Evolutionary conservation across 2,329 filamentous ascomycete genomes (phyloP).

Genomic region (Graphium sp.): DNA sequence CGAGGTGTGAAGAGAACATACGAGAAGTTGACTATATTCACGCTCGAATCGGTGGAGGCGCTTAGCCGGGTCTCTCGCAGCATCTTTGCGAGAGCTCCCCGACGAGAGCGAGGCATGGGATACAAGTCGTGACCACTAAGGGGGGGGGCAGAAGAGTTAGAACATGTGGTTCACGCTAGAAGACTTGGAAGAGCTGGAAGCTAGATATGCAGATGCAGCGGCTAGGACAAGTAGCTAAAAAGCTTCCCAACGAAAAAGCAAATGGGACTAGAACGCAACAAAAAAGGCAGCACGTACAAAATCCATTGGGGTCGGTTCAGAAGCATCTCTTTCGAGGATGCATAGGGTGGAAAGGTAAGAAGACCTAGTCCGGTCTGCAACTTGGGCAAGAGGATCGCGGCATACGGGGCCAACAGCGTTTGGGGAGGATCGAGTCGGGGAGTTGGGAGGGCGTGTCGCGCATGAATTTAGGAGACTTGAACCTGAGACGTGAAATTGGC

Average conservation of each 20-base stretch:
- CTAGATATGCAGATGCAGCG: slow-evolving; percentile 8
- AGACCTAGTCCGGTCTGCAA: too few relatives aligned
- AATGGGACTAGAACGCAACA: background rate
- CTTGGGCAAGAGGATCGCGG: too few relatives aligned
- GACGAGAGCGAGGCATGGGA: slow-evolving; percentile 42
- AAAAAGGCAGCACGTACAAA: background rate
- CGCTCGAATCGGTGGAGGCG: slow-evolving; percentile 51
- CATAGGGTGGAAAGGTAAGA: too few relatives aligned
- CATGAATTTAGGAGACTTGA: too few relatives aligned
- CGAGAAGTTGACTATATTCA: slow-evolving; percentile 45
- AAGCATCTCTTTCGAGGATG: too few relatives aligned
- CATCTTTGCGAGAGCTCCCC: slow-evolving; percentile 37
- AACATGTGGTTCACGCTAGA: slow-evolving; percentile 3
- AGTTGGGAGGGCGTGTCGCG: too few relatives aligned
- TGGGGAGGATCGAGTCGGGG: too few relatives aligned
- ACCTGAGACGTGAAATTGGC: too few relatives aligned
- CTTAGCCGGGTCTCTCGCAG: slow-evolving; percentile 44
- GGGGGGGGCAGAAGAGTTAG: background rate
- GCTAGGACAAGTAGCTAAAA: slow-evolving; percentile 2
- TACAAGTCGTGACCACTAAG: slow-evolving; percentile 50
- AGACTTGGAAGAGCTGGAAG: slow-evolving; percentile 3
- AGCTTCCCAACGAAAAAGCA: background rate
- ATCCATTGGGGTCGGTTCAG: background rate
- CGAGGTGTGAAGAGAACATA: slow-evolving; percentile 21
- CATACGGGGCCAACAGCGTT: too few relatives aligned